Conservation (phyloP, 345 rosid genomes). For the Dovyalis caffra region DNA sequence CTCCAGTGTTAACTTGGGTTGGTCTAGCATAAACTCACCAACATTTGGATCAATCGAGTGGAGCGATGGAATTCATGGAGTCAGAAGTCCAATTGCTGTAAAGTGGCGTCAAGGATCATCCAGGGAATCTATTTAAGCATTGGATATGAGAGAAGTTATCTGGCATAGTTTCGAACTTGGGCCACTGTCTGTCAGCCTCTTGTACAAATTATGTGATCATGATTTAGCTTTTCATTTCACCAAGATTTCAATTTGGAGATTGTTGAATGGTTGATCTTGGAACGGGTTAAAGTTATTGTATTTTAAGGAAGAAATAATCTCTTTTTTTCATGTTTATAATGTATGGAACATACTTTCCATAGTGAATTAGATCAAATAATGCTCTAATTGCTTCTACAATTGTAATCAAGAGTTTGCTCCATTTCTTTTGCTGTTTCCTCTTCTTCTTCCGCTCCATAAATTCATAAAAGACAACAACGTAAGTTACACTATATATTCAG, state of each 20-base stretch:
- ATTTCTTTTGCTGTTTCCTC: background rate
- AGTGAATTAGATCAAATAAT: background rate
- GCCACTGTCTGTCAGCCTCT: background rate
- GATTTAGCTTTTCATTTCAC: background rate
- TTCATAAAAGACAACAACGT: too few relatives aligned
- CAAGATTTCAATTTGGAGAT: background rate
- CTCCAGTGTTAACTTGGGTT: constrained; percentile 39
- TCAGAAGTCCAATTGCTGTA: constrained; percentile 70
- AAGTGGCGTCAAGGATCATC: constrained; percentile 50
- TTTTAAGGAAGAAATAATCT: background rate
- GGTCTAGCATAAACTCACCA: constrained; percentile 28
- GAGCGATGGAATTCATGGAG: constrained; percentile 69
- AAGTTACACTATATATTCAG: too few relatives aligned
- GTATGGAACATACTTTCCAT: background rate
- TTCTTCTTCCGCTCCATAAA: background rate
- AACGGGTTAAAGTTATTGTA: background rate
- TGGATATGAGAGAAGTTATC: background rate
- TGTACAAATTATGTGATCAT: background rate
- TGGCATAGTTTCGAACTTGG: background rate
- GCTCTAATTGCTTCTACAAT: background rate
- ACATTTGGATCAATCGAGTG: constrained; percentile 74
- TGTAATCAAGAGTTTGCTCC: background rate
- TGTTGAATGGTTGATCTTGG: background rate
- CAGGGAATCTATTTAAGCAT: constrained; percentile 38
- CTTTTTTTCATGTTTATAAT: background rate